Conservation (phyloP, 352 stramenopile genomes). For the Globisporangium spiculum region DNA sequence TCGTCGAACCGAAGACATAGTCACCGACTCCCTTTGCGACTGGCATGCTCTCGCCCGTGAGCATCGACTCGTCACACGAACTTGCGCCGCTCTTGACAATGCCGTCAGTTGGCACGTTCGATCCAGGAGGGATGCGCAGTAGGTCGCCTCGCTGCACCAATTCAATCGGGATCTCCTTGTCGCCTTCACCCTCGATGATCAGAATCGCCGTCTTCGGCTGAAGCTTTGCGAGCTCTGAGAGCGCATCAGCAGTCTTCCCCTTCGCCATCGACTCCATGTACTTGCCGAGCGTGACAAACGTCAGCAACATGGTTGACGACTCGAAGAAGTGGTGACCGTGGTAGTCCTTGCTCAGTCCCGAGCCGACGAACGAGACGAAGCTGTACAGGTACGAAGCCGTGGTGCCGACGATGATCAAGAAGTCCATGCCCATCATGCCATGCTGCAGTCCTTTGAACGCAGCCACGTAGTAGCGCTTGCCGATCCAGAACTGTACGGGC, state of each 20-base stretch:
- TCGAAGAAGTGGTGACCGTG: constrained; percentile 87
- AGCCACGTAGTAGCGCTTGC: constrained; percentile 75
- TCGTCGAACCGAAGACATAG: constrained; percentile 84
- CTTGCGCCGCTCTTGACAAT: constrained; percentile 69
- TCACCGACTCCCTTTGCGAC: constrained; percentile 75
- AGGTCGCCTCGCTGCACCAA: constrained; percentile 81
- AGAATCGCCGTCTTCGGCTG: constrained; percentile 79
- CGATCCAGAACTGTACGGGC: constrained; percentile 83
- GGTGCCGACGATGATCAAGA: constrained; percentile 81
- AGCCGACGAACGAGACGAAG: constrained; percentile 73
- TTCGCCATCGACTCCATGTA: constrained; percentile 89
- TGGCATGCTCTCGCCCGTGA: constrained; percentile 88
- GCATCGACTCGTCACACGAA: constrained; percentile 77
- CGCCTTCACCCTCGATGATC: constrained; percentile 41
- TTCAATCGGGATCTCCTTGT: constrained; percentile 78
- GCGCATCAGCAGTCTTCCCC: constrained; percentile 72
- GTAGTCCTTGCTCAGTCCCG: constrained; percentile 53
- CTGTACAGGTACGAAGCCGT: constrained; percentile 88
- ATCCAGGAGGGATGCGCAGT: constrained; percentile 65
- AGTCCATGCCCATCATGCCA: constrained; percentile 89
- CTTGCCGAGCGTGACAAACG: constrained; percentile 86
- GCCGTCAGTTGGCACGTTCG: constrained; percentile 80
- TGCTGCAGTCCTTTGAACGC: constrained; percentile 82
- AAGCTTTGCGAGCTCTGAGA: constrained; percentile 70
- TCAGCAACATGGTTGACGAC: constrained; percentile 82